Base-by-base conservation (phyloP, 352 stramenopile species). In the Globisporangium solare region DNA sequence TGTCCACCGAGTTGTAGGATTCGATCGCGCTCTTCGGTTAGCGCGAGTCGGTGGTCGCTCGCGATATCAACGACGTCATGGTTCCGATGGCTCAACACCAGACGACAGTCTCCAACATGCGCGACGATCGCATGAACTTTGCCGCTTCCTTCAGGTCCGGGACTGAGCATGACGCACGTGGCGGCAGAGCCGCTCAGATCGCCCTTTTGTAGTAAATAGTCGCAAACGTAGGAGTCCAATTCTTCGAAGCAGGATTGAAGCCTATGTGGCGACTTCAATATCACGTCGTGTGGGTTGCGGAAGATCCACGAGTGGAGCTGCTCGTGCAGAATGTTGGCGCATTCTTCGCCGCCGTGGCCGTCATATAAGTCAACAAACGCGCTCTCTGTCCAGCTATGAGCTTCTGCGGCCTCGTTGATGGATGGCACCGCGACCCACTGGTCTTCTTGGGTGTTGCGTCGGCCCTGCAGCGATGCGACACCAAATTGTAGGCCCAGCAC, bases 361-460 rank as follows among this genome's bases (percentile, higher is more conserved):
- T 96, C 87, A 66, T 92, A 96, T 20, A 96, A 45, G 0, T 77
- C 88, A 15, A 90, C 66, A 51, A 89, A 94, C 10, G 78, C 65
- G 15, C 56, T 76, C 20, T 49, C 42, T 1, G 43, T 20, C 31
- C 51, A 72, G 4, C 64, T 53, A 2, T 64, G 20, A 22, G 56
- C 5, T 35, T 35, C 64, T 17, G 31, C 43, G 1, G 50, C 37
- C 1, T 4, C 10, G 5, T 61, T 56, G 18, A 92, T 65, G 13
- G 62, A 50, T 21, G 79, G 71, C 11, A 91, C 55, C 3, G 87
- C 72, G 0, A 81, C 71, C 73, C 76, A 91, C 11, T 76, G 76
- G 37, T 92, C 83, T 69, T 92, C 83, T 54, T 92, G 83, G 0
- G 70, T 86, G 39, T 73, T 88, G n/a, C 83, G 78, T 40, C 80